These are phyloP conservation scores for Solanum neorickii DNA, from an alignment of 257 asterid genomes.

Conservation along the genomic window DNA sequence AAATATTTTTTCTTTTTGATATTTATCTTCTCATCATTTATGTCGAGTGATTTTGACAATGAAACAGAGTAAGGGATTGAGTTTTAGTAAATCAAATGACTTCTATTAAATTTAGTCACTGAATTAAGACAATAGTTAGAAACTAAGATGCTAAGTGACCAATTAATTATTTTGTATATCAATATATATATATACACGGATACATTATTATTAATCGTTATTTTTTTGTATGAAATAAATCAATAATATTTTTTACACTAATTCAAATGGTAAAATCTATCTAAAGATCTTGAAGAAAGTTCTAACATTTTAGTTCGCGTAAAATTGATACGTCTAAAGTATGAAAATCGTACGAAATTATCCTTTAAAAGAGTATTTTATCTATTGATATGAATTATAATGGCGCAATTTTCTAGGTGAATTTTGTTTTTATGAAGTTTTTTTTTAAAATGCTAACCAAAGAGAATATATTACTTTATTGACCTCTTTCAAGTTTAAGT, in stretches of 20 bases:
- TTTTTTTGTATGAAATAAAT: not conserved
- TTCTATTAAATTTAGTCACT: no score
- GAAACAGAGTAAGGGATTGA: no score
- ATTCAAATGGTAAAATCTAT: not conserved
- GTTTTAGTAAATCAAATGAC: no score
- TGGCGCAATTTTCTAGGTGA: not conserved
- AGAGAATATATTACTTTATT: no score
- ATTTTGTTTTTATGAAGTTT: not conserved
- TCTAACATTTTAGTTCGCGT: not conserved
- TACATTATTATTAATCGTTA: no score
- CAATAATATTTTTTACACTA: not conserved
- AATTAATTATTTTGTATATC: not conserved
- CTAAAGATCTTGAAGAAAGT: not conserved
- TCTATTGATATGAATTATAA: not conserved
- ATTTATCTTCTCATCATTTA: no score
- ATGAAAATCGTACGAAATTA: not conserved
- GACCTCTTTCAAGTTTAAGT: not conserved
- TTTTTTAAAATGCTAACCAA: not conserved
- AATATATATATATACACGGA: not conserved
- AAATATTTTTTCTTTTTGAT: not conserved
- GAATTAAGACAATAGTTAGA: no score
- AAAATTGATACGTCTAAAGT: not conserved
- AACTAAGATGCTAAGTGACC: not conserved
- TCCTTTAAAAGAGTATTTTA: accelerated
- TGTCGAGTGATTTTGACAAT: no score